Evolutionary conservation across 257 asterid genomes (phyloP).

Genomic region (Gynochthodes officinalis): DNA sequence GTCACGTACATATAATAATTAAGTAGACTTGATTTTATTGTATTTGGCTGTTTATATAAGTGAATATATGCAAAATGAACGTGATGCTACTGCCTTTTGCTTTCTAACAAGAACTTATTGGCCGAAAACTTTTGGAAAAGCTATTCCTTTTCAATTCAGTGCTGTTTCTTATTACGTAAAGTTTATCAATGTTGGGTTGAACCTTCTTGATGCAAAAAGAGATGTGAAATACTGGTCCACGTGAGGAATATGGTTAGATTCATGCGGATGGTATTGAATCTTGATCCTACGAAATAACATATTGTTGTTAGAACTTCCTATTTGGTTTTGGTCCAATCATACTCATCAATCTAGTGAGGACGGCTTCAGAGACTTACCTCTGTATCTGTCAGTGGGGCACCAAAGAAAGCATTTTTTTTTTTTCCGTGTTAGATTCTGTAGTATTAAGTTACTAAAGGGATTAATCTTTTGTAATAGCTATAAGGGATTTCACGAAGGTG

Average conservation of each 20-base stretch:
- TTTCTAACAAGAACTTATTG: not conserved
- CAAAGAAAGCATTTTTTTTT: not conserved
- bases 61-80: not conserved
- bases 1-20: no score
- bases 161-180: not conserved
- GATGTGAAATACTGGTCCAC: no score
- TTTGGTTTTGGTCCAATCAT: not conserved
- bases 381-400: not conserved
- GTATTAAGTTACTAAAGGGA: not conserved
- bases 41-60: not conserved
- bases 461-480: not conserved
- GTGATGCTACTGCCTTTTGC: not conserved
- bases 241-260: no score
- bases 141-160: not conserved
- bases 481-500: not conserved
- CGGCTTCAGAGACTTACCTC: not conserved
- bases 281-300: not conserved
- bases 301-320: not conserved
- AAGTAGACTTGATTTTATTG: not conserved
- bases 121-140: not conserved
- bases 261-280: no score
- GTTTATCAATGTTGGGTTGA: not conserved
- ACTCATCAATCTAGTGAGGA: not conserved
- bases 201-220: not conserved
- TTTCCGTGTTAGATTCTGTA: not conserved